Conservation (phyloP, 169 alveolate genomes). For the Eimeria sp. region DNA sequence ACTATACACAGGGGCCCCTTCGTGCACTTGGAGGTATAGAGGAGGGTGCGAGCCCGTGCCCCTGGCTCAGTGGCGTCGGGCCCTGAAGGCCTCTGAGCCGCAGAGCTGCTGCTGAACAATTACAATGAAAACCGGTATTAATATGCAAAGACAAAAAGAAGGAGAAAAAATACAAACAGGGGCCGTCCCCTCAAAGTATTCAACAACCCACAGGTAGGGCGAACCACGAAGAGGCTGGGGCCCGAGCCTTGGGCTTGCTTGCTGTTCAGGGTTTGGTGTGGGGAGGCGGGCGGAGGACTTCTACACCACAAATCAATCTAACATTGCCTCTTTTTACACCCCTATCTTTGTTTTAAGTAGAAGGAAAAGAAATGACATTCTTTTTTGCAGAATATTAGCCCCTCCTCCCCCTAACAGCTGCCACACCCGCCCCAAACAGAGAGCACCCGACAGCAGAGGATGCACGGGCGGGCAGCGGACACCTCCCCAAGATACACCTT, state of each 20-base stretch:
- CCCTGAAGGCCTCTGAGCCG: slow-evolving; percentile 1
- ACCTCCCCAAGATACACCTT: neutral
- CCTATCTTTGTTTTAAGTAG: neutral
- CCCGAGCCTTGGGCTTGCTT: neutral
- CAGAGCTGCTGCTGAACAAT: neutral
- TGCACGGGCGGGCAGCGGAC: neutral
- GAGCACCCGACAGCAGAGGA: neutral
- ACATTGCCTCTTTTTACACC: neutral
- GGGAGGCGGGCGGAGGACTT: slow-evolving; percentile 19
- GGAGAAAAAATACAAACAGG: slow-evolving; percentile 11
- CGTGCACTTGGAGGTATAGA: neutral
- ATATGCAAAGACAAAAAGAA: slow-evolving; percentile 4
- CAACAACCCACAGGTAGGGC: neutral
- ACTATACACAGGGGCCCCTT: neutral
- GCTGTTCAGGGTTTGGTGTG: neutral
- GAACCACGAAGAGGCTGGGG: slow-evolving; percentile 22
- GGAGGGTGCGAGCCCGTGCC: slow-evolving; percentile 29
- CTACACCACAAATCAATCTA: neutral
- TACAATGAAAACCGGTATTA: neutral
- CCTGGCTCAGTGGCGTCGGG: slow-evolving; percentile 11
- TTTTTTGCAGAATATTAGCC: neutral
- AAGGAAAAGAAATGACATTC: neutral
- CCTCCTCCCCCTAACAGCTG: neutral
- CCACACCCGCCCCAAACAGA: neutral
- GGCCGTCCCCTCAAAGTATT: neutral